Evolutionary conservation across 164 flowering plant genomes (phyloP).

Genomic region (Annona cherimola): DNA sequence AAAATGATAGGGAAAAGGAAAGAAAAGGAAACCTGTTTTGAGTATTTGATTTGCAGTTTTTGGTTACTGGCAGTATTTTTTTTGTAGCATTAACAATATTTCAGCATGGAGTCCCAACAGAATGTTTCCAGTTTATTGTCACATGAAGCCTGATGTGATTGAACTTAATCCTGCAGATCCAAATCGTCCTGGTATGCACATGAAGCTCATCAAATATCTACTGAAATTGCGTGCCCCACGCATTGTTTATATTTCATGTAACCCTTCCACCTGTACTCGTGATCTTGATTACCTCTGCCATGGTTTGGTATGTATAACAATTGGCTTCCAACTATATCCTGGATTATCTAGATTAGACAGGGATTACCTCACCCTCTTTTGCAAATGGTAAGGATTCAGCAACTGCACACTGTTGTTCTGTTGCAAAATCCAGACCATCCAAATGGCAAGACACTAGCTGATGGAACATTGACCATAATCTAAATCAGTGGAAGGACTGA

Average conservation of each 20-base stretch:
- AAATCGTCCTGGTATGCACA: constrained; percentile 98
- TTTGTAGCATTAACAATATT: background rate
- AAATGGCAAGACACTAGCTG: background rate
- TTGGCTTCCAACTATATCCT: background rate
- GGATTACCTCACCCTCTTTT: background rate
- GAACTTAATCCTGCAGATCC: constrained; percentile 59
- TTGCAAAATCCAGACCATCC: background rate
- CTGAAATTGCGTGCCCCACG: constrained; percentile 67
- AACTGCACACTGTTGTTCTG: background rate
- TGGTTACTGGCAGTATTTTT: background rate
- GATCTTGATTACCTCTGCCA: constrained; percentile 97
- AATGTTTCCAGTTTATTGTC: background rate
- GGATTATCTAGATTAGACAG: background rate
- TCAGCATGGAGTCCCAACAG: background rate
- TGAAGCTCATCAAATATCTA: constrained; percentile 80
- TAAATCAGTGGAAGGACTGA: background rate
- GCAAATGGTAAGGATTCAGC: background rate
- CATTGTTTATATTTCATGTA: constrained; percentile 88
- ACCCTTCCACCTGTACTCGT: constrained; percentile 97
- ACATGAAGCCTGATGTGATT: constrained; percentile 1
- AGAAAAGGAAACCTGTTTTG: background rate
- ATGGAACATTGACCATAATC: background rate
- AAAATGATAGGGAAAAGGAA: too few species aligned
- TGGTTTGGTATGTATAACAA: constrained; percentile 57
- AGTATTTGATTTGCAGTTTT: background rate